Evolutionary conservation across 306 rosid species (phyloP), one percentile per base, ranked within the genome.

Genomic region (Prunus mume): DNA sequence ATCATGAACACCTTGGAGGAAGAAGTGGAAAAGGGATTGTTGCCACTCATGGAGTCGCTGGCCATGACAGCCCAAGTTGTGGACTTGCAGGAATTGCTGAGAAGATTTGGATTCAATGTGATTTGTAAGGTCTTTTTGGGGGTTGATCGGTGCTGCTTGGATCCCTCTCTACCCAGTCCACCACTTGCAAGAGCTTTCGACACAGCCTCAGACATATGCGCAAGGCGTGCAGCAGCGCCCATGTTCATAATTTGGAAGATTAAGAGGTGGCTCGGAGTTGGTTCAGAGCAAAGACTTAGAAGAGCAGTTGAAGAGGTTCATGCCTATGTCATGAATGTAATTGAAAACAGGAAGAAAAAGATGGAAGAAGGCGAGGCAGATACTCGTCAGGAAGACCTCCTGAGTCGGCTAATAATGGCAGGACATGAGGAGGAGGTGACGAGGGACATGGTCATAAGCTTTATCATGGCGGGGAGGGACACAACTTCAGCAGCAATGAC

Each of bases 381-480:
- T 54, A 3, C 24, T 2, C 24, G 41, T 41, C 61, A 51, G 45
- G 78, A 83, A 69, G 97, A 93, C 83, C 92, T 93, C 34, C 63
- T 93, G 69, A 87, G 94, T 17, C 68, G 97, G 85, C 82, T 91
- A 45, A 78, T 86, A 46, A 41, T 12, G 17, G 84, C 79, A 19
- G 93, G 92, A 8, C 87, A 90, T 32, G 86, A 86, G 1, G 91
- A 90, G 5, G 91, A 78, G 49, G 86, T 84, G 56, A 85, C 89
- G 2, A 86, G 96, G 49, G 98, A 95, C 75, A 92, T 89, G 91
- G 77, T 85, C 67, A 92, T 92, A 81, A 95, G 89, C 73, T 95
- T 95, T 78, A 87, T 95, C 62, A 76, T 95, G 92, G 98, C 97
- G 10, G 98, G 98, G 73, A 86, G 88, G 76, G 98, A 95, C 90